These are phyloP conservation scores for Ceratocystis lukuohia DNA, from an alignment of 2,329 filamentous ascomycete species.

Conservation along the genomic window DNA sequence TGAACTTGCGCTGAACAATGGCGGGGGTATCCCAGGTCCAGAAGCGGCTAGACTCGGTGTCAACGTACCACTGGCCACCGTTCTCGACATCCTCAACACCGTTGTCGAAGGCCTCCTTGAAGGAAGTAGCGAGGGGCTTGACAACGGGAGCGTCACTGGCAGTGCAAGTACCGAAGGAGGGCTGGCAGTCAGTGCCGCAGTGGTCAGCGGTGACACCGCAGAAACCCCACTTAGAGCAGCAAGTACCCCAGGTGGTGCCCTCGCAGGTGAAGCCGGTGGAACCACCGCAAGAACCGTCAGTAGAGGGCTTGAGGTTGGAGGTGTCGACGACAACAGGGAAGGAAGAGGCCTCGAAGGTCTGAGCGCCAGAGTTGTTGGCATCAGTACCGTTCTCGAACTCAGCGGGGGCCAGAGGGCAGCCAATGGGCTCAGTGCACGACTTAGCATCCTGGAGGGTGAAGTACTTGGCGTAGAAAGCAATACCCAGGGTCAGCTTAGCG, in stretches of 20 bases:
- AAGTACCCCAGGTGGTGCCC: constrained; percentile 43
- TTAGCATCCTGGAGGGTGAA: constrained; percentile 36
- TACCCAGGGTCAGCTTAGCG: constrained; percentile 45
- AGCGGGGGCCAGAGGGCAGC: constrained; percentile 42
- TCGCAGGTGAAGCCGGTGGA: constrained; percentile 27
- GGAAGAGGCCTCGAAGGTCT: not conserved
- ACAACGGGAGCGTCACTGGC: not conserved
- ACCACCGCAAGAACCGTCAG: not conserved
- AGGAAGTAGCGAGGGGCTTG: constrained; percentile 31
- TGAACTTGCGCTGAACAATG: constrained; percentile 49
- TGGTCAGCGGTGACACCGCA: not conserved
- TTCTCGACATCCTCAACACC: constrained; percentile 42
- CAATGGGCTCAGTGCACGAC: constrained; percentile 33
- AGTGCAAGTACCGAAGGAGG: not conserved
- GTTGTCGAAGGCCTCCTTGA: constrained; percentile 38
- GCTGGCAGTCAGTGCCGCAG: not conserved
- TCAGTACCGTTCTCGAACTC: constrained; percentile 28
- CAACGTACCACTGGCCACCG: constrained; percentile 59
- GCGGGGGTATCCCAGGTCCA: constrained; percentile 60
- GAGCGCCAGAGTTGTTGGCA: not conserved
- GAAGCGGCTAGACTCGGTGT: constrained; percentile 44
- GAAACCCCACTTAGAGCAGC: constrained; percentile 35
- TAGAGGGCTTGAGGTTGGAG: not conserved
- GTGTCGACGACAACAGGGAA: not conserved
- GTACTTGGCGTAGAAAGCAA: constrained; percentile 55